Evolutionary conservation across 2,329 filamentous ascomycete species (phyloP).

Genomic region (Blumeria graminis): DNA sequence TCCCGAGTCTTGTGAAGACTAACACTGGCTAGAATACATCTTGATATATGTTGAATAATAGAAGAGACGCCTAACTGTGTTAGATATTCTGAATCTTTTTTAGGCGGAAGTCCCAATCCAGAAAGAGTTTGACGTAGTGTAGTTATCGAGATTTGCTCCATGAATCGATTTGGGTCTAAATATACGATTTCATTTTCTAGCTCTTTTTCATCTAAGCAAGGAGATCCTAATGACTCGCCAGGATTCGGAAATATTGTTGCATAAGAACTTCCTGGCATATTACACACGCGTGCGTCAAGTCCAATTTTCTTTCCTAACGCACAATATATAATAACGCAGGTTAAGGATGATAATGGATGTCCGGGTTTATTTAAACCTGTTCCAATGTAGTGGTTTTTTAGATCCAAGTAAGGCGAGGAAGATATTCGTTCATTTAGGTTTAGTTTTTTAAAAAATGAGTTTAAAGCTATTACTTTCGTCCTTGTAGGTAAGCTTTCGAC

Average conservation of each 20-base stretch:
- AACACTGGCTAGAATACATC: conserved; percentile 59
- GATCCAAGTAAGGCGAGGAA: conserved; percentile 44
- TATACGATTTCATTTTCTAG: conserved; percentile 47
- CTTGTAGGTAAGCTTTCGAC: conserved; percentile 35
- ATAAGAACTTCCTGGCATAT: conserved; percentile 68
- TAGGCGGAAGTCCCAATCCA: conserved; percentile 19
- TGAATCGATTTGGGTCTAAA: conserved; percentile 55
- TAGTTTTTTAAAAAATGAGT: conserved; percentile 40
- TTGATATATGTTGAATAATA: conserved; percentile 50
- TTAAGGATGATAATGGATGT: conserved; percentile 64
- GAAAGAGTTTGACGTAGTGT: conserved; percentile 36
- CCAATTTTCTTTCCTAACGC: conserved; percentile 51
- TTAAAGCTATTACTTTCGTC: conserved; percentile 41
- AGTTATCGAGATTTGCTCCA: conserved; percentile 36
- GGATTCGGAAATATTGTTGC: conserved; percentile 42
- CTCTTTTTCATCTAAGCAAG: background rate
- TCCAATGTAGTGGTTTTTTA: conserved; percentile 75
- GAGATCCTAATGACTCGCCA: conserved; percentile 21
- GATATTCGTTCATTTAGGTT: conserved; percentile 47
- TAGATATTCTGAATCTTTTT: conserved; percentile 28
- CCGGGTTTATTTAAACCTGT: conserved; percentile 47
- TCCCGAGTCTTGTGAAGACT: conserved; percentile 22
- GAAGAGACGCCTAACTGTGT: conserved; percentile 36
- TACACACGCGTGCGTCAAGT: conserved; percentile 53
- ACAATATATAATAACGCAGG: conserved; percentile 72